Evolutionary conservation across 106 monocot genomes (phyloP).

Genomic region (Agapanthus africanus): DNA sequence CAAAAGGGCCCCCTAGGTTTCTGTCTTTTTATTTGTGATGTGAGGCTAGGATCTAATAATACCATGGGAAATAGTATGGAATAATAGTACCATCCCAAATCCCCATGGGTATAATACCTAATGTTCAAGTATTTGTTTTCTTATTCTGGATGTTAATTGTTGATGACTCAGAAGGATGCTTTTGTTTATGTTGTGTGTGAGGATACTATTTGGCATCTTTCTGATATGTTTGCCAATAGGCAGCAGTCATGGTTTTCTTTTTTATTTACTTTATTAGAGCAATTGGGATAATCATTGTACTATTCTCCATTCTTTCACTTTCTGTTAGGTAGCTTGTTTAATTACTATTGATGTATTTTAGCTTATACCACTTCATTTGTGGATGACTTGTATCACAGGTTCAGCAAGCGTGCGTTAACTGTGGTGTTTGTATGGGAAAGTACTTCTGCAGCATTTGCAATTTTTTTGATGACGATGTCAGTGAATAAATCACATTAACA

Average conservation of each 20-base stretch:
- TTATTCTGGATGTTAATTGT: neutral
- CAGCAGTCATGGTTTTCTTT: neutral
- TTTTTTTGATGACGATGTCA: slow-evolving; percentile 66
- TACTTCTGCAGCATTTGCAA: slow-evolving; percentile 54
- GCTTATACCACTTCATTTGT: neutral
- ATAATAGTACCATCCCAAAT: too few species aligned
- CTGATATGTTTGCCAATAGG: neutral
- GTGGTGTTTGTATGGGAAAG: slow-evolving; percentile 61
- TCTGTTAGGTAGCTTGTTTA: neutral
- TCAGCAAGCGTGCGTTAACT: slow-evolving; percentile 48
- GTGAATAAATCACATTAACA: slow-evolving; percentile 6
- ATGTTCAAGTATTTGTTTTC: neutral
- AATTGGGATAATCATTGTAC: neutral
- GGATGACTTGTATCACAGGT: slow-evolving; percentile 21
- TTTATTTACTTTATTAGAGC: too few species aligned
- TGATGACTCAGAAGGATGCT: neutral
- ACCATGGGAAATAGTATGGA: too few species aligned
- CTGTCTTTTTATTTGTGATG: too few species aligned
- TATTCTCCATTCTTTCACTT: neutral
- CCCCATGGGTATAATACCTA: neutral
- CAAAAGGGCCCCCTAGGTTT: too few species aligned
- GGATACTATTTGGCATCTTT: neutral
- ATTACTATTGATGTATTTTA: neutral
- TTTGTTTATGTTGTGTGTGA: neutral
- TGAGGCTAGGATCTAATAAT: too few species aligned